These are phyloP conservation scores for Alnus rubra DNA, from an alignment of 306 rosid species.

Conservation along the genomic window DNA sequence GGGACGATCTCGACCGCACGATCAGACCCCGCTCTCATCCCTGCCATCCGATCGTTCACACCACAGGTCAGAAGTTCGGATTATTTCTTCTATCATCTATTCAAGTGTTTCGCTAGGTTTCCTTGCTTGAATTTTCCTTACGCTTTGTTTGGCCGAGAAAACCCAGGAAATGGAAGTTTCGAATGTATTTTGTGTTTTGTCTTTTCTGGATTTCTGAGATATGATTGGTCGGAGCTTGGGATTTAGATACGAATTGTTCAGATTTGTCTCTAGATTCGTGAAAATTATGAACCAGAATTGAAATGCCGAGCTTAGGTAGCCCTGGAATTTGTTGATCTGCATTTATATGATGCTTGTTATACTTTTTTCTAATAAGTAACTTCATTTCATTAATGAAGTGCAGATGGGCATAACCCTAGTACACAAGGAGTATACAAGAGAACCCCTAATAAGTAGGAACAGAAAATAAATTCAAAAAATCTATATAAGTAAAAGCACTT, in stretches of 20 bases:
- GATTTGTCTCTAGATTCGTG: neutral
- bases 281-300: neutral
- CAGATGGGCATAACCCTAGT: too few relatives aligned
- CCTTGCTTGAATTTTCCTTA: slow-evolving; percentile 7
- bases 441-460: too few relatives aligned
- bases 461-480: too few relatives aligned
- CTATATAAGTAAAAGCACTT: too few relatives aligned
- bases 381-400: too few relatives aligned
- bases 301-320: neutral
- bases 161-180: neutral
- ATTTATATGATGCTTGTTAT: neutral
- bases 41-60: slow-evolving; percentile 38
- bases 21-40: slow-evolving; percentile 36
- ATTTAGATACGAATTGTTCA: neutral
- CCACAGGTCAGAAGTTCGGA: slow-evolving; percentile 45
- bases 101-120: neutral
- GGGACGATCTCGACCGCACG: slow-evolving; percentile 44
- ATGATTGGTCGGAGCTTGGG: neutral
- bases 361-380: too few relatives aligned
- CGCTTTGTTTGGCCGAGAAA: slow-evolving; percentile 6
- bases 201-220: neutral
- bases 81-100: neutral
- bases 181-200: slow-evolving; percentile 10
- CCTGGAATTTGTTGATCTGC: neutral
- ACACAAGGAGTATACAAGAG: too few relatives aligned